Base-by-base conservation (phyloP, 192 early-diverging fungal genomes). In the Coemansia sp. region DNA sequence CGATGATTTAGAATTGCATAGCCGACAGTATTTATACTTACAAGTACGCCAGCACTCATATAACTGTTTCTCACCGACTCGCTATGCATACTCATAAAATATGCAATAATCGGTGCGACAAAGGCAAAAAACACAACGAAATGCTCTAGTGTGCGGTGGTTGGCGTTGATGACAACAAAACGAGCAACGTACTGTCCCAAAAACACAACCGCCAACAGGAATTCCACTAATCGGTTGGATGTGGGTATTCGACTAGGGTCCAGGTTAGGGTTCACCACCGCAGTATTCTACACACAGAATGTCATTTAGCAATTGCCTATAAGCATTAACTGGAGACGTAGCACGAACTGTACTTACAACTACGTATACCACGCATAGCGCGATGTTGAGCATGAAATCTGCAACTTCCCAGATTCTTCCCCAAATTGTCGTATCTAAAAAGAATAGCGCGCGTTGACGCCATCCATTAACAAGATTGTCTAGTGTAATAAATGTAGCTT, bases 21-120 rank as follows among this genome's bases (percentile, higher is more conserved):
- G n/a, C 9, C 3, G 24, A 31, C 11, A 14, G 24, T 27, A 31
- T 4, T 4, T 3, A 6, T 53, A 64, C 69, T 67, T 81, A 77
- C 82, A 69, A 81, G 68, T 19, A 79, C 75, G 1, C 84, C 84
- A 4, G 84, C 84, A 33, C 76, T 77, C 69, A 85, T 74, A 39
- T 81, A 85, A 54, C 79, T 81, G 64, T 66, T 53, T 24, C 76
- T 60, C 17, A 85, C 46, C 0, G 34, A 45, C 11, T 62, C 35
- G 62, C 51, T 70, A 33, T 68, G 68, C 11, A 68, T 46, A 62
- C 78, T 70, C 46, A 75, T 56, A 24, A 69, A 57, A 24, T 62
- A 78, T 2, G 84, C 84, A 4, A 67, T 45, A 10, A 81, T 67
- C 0, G 84, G 73, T 10, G 79, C 70, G 1, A 76, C 59, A 19